Evolutionary conservation across 768 basidiomycete genomes (phyloP).

Genomic region (Aureoboletus auriporus): DNA sequence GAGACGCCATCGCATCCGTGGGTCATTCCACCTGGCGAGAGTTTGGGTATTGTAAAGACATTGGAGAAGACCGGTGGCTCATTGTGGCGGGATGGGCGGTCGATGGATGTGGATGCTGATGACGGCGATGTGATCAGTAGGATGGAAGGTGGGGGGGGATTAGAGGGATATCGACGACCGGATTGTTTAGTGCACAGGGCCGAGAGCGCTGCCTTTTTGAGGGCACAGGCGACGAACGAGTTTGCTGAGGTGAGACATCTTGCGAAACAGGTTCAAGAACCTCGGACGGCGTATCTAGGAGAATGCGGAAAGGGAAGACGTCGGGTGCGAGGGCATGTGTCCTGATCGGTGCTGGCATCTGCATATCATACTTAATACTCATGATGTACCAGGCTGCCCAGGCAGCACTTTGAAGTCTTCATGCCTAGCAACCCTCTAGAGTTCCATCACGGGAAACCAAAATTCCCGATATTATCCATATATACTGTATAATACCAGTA

Average conservation of each 20-base stretch:
- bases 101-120: constrained; percentile 39
- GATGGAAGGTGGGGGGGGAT: constrained; percentile 16
- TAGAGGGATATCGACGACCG: constrained; percentile 46
- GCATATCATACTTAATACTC: no score
- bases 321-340: no score
- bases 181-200: constrained; percentile 68
- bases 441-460: no score
- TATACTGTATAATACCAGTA: no score
- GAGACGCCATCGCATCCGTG: constrained; percentile 87
- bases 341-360: no score
- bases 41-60: constrained; percentile 63
- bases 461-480: no score
- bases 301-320: no score
- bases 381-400: no score
- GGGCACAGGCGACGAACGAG: constrained; percentile 73
- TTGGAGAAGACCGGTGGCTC: constrained; percentile 72
- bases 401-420: no score
- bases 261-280: constrained; percentile 40
- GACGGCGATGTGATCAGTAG: not conserved
- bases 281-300: not conserved
- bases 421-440: no score
- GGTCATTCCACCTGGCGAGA: constrained; percentile 86
- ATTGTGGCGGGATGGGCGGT: constrained; percentile 52
- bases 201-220: constrained; percentile 58
- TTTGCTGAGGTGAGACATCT: constrained; percentile 68